phyloP scores from a whole-genome alignment of 208 protist species.

The Phytomonas serpens region DNA sequence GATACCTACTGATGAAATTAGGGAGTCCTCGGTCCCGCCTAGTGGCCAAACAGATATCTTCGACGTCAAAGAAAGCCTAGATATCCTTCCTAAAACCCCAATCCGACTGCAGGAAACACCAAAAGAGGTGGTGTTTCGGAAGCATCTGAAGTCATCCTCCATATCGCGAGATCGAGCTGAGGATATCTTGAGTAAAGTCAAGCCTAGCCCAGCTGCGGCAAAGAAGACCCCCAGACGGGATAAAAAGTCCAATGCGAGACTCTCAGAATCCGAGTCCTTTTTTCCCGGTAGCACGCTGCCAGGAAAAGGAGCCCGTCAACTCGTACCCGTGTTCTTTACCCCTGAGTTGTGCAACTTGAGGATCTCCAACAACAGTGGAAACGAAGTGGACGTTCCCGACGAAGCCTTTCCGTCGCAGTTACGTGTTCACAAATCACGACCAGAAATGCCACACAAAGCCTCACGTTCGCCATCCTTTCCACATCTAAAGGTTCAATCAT shows the following conservation, averaged over 20 bases:
- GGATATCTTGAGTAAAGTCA: not conserved
- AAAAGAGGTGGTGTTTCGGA: not conserved
- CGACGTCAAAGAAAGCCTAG: not conserved
- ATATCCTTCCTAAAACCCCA: slow-evolving; percentile 1
- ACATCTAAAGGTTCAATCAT: not conserved
- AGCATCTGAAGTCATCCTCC: not conserved
- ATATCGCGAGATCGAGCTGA: not conserved
- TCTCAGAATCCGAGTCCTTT: not conserved
- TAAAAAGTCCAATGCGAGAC: not conserved
- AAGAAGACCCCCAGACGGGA: not conserved
- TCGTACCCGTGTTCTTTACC: not conserved
- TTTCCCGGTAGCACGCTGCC: not conserved
- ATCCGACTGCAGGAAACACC: not conserved
- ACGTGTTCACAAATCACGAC: not conserved
- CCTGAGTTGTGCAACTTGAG: not conserved
- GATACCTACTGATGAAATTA: not conserved
- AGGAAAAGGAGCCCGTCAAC: not conserved
- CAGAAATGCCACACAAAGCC: not conserved
- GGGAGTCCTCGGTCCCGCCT: not conserved
- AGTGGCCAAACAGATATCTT: not conserved
- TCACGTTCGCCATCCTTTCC: not conserved
- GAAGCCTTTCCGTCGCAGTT: not conserved
- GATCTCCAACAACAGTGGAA: not conserved
- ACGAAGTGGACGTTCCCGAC: not conserved
- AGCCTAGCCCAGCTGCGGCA: not conserved